Evolutionary conservation across 2,329 filamentous ascomycete genomes (phyloP), one percentile per base, ranked within the genome.

Genomic region (Cladosporium sp.): DNA sequence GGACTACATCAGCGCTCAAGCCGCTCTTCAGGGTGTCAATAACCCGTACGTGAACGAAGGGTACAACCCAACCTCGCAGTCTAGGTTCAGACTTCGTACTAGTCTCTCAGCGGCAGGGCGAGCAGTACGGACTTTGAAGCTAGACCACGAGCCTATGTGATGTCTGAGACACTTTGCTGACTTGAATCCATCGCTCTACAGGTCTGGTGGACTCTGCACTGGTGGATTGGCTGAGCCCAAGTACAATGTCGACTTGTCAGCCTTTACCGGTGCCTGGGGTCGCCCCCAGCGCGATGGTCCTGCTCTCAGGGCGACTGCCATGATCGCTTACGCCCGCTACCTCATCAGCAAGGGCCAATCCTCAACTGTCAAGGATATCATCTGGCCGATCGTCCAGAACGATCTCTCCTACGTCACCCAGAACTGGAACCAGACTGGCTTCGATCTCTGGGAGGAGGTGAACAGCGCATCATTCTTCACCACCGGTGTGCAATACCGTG

Each of bases 381-480:
- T 91, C 51, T 93, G 90, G 90, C 91, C 91, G 2, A 81, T 94
- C 61, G 85, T 93, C 56, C 82, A 83, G 57, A 94, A 93, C 70
- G 92, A 95, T 72, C 82, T 96, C 36, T 84, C 83, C 53, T 95
- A 94, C 68, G 87, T 92, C 7, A 84, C 87, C 1, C 86, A 91
- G 73, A 91, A 91, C 79, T 85, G 83, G 79, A 86, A 84, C 67
- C 78, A 82, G 62, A 83, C 83, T 4, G 83, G 82, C 5, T 95
- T 88, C 72, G 92, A 96, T 75, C 83, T 96, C 3, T 95, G 92
- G 92, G 92, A 95, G 75, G 92, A 95, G 76, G 86, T 93, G 16
- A 80, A 82, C 26, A 90, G 91, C 48, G 88, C 86, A 25, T 93
- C 90, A 0, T 95, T 93, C 81, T 96, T 94, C 78, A 95, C 91